Evolutionary conservation across 257 asterid species (phyloP), one percentile per base, ranked within the genome.

Genomic region (Avicennia marina): DNA sequence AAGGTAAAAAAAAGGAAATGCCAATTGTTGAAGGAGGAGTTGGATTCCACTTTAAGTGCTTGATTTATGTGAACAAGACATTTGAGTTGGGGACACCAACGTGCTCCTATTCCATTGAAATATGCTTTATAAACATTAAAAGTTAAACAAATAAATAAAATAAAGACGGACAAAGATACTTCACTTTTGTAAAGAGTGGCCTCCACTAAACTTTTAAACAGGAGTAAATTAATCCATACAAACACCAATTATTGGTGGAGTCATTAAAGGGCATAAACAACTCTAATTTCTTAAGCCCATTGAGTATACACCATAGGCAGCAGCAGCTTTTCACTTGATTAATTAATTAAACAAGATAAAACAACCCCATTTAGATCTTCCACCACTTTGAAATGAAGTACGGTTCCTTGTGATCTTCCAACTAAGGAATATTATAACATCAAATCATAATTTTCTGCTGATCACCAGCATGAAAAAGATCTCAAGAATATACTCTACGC

Each of bases 11-110:
- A 31, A 18, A 24, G 41, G 41, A 4, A 29, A 29, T n/a, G n/a
- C 41, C 2, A 8, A 36, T 4, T 36, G 67, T 64, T 64, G 71
- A 45, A 56, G 53, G 75, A 67, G 60, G 76, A 71, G 81, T 77
- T 80, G 91, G 87, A 83, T 60, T 73, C 85, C 88, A 83, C 91
- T 70, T 67, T 32, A 63, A 75, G 61, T 67, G 78, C 64, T 77
- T 80, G 83, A 65, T 65, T 53, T 66, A 41, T 72, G 77, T 70
- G 74, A 73, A 70, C 74, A 47, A 65, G 72, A 67, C 80, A 73
- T 36, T 66, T 26, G 62, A 54, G 55, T 64, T 67, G 71, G 72
- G 68, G 79, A 62, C 78, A 65, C 67, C 72, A 66, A 68, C 62
- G 53, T 76, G 75, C 48, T 69, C 58, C 53, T 66, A 66, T 56